Percentiles rank a stretch among this genome's conserved stretches.
Evolutionary conservation across 768 basidiomycete species (phyloP).

Genomic region (Leccinum rimulosum): DNA sequence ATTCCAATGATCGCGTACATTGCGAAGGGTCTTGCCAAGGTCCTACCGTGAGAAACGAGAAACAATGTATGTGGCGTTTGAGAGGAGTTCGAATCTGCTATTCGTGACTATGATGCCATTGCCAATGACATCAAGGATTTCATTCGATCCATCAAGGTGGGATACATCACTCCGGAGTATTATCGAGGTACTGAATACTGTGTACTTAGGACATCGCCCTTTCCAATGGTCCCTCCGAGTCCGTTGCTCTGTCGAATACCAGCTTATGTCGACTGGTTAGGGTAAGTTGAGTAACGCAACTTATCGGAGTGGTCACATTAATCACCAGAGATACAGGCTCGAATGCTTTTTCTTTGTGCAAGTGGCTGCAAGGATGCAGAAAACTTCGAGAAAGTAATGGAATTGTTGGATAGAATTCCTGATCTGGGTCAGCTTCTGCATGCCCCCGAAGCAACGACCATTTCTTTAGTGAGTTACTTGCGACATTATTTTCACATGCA

Average conservation of each 20-base stretch:
- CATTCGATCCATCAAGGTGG: constrained; percentile 9
- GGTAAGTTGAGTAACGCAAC: not conserved
- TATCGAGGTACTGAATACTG: not conserved
- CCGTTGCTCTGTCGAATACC: not conserved
- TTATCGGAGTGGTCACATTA: not conserved
- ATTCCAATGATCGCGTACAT: not conserved
- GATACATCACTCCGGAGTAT: not conserved
- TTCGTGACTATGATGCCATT: not conserved
- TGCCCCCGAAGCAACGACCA: not conserved
- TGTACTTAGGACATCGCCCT: constrained; percentile 1
- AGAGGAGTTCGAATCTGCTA: not conserved
- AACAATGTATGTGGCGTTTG: not conserved
- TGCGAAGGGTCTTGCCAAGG: constrained; percentile 6
- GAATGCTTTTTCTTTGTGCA: not conserved
- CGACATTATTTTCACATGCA: not conserved
- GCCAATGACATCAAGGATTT: not conserved
- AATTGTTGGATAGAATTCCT: not conserved
- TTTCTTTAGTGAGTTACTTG: constrained; percentile 5
- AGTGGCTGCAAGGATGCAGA: not conserved
- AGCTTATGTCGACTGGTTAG: not conserved
- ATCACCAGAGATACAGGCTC: constrained; percentile 2
- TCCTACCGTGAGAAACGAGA: not conserved
- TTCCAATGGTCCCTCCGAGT: not conserved
- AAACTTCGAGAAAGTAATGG: not conserved
- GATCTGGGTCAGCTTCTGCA: constrained; percentile 1